phyloP scores from a whole-genome alignment of 208 protist species.

The Trypanosoma rangeli region DNA sequence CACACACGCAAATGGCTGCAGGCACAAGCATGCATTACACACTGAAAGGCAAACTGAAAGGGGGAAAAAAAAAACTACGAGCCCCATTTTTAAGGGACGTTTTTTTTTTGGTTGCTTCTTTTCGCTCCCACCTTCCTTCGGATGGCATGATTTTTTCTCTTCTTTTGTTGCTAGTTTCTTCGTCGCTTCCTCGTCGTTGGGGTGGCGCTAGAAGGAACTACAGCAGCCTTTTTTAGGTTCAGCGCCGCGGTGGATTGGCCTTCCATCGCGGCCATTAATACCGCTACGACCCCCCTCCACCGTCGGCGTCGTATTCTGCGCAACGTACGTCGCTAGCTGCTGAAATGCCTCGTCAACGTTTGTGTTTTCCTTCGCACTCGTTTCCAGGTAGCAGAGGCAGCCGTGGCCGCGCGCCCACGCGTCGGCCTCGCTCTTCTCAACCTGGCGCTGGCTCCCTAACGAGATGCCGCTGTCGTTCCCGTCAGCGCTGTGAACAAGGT shows the following conservation, averaged over 20 bases:
- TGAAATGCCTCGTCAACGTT: constrained; percentile 85
- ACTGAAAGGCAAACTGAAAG: no score
- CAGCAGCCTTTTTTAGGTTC: constrained; percentile 25
- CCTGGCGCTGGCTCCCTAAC: constrained; percentile 72
- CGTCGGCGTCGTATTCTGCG: constrained; percentile 38
- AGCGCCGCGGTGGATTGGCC: not conserved
- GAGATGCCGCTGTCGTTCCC: constrained; percentile 59
- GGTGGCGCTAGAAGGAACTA: constrained; percentile 14
- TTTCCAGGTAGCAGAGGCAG: constrained; percentile 87
- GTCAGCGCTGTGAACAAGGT: constrained; percentile 67
- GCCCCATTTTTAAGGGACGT: no score
- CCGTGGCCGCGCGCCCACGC: constrained; percentile 72
- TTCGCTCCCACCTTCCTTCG: no score
- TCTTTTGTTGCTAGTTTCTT: no score
- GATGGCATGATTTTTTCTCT: no score
- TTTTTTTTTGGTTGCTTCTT: no score
- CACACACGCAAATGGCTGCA: no score
- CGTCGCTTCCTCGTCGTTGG: no score
- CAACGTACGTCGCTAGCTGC: constrained; percentile 76
- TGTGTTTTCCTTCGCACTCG: constrained; percentile 88
- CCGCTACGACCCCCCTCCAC: constrained; percentile 27
- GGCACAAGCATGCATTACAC: no score
- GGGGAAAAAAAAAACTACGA: no score
- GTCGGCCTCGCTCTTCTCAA: constrained; percentile 79
- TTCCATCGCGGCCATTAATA: constrained; percentile 14